Percentiles rank a stretch among this genome's conserved stretches.
Evolutionary conservation across 352 stramenopile species (phyloP).

Genomic region (Saprolegnia parasitica): DNA sequence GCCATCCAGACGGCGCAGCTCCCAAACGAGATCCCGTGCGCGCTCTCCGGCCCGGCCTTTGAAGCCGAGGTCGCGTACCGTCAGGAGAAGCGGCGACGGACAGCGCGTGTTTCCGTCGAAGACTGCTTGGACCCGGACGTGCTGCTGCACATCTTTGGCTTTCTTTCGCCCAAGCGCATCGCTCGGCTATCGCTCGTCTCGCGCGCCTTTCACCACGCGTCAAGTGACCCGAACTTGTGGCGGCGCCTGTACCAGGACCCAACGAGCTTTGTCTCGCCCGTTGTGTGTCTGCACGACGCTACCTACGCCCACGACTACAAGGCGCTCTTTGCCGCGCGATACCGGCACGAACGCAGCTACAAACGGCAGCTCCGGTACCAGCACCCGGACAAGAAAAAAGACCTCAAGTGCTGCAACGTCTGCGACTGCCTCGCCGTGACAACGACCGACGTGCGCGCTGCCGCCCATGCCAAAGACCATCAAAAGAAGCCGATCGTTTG

Average conservation of each 20-base stretch:
- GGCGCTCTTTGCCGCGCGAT: constrained; percentile 9
- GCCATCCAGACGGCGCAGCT: neutral
- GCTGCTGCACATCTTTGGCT: constrained; percentile 22
- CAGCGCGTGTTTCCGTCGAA: constrained; percentile 2
- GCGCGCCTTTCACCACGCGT: neutral
- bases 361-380: neutral
- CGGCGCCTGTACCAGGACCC: constrained; percentile 6
- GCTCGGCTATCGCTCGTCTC: constrained; percentile 19
- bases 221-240: constrained; percentile 12
- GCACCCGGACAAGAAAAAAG: constrained; percentile 10
- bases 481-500: neutral
- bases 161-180: constrained; percentile 15
- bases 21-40: constrained; percentile 1
- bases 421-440: constrained; percentile 11
- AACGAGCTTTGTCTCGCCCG: neutral
- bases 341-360: neutral
- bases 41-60: neutral
- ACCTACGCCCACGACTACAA: constrained; percentile 17
- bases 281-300: constrained; percentile 1
- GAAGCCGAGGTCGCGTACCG: neutral
- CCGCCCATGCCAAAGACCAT: neutral
- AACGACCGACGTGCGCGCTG: neutral
- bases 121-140: constrained; percentile 18
- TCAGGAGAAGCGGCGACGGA: neutral
- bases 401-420: constrained; percentile 1